Evolutionary conservation across 2,329 filamentous ascomycete genomes (phyloP).

Genomic region (Penicillium occitanis): DNA sequence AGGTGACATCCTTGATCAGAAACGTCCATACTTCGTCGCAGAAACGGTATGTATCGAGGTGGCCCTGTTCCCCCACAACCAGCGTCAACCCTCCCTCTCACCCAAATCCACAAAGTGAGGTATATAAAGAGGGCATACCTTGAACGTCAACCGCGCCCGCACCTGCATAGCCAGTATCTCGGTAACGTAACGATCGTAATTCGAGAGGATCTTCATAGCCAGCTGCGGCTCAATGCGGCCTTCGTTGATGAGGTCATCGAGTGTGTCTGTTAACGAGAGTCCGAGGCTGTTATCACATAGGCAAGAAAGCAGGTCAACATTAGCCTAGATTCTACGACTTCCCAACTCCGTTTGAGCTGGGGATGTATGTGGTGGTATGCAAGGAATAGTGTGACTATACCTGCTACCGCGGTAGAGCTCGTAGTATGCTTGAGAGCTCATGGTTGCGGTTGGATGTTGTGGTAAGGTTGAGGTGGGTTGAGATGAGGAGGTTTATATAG

Average conservation of each 20-base stretch:
- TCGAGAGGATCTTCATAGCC: slow-evolving; percentile 95
- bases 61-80: slow-evolving; percentile 61
- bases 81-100: background rate
- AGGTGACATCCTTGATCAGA: slow-evolving; percentile 96
- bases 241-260: slow-evolving; percentile 93
- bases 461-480: background rate
- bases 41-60: slow-evolving; percentile 97
- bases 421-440: slow-evolving; percentile 66
- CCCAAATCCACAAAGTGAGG: background rate
- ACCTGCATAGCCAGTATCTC: slow-evolving; percentile 91
- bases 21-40: slow-evolving; percentile 99
- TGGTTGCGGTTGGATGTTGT: slow-evolving; percentile 31
- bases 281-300: slow-evolving; percentile 67
- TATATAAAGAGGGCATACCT: slow-evolving; percentile 59
- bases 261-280: slow-evolving; percentile 87
- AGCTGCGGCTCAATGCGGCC: slow-evolving; percentile 96
- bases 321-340: slow-evolving; percentile 11
- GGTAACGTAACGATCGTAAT: slow-evolving; percentile 91
- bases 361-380: background rate
- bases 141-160: slow-evolving; percentile 87
- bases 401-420: slow-evolving; percentile 98
- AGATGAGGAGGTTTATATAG: slow-evolving; percentile 11
- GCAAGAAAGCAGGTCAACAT: slow-evolving; percentile 26
- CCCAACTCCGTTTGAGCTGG: background rate
- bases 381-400: slow-evolving; percentile 53